Percentiles rank a stretch among this genome's conserved stretches.
Conservation (phyloP, 164 flowering plant genomes). For the Magnolia officinalis region DNA sequence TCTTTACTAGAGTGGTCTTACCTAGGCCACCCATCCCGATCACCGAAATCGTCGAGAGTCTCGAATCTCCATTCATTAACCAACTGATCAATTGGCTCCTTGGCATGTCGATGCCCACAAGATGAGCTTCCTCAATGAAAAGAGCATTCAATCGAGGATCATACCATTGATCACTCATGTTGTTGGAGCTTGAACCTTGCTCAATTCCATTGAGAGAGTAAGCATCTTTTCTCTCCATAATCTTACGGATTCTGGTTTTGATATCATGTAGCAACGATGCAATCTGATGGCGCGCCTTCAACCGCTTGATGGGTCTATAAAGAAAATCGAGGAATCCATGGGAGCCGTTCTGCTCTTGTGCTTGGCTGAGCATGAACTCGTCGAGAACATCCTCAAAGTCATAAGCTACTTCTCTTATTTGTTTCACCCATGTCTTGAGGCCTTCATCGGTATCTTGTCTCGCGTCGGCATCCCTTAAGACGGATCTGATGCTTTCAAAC, state of each 20-base stretch:
- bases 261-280: not conserved
- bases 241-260: not conserved
- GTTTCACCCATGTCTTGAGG: not conserved
- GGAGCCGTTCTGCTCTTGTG: too few relatives aligned
- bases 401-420: not conserved
- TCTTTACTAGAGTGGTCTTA: conserved; percentile 21
- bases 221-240: not conserved
- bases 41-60: not conserved
- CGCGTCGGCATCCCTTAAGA: not conserved
- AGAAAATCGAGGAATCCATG: not conserved
- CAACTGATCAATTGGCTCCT: conserved; percentile 2
- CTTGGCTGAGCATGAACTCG: not conserved
- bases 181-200: not conserved
- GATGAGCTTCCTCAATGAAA: not conserved
- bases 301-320: not conserved
- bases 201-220: not conserved
- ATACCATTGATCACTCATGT: too few relatives aligned
- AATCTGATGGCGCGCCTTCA: not conserved
- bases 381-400: conserved; percentile 4
- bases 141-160: not conserved
- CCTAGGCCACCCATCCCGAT: conserved; percentile 24
- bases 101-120: not conserved
- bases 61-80: conserved; percentile 15
- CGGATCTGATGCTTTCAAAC: not conserved
- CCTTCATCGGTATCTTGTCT: not conserved